These are phyloP conservation scores for Cicer yamashitae DNA, from an alignment of 306 rosid genomes.

Conservation along the genomic window DNA sequence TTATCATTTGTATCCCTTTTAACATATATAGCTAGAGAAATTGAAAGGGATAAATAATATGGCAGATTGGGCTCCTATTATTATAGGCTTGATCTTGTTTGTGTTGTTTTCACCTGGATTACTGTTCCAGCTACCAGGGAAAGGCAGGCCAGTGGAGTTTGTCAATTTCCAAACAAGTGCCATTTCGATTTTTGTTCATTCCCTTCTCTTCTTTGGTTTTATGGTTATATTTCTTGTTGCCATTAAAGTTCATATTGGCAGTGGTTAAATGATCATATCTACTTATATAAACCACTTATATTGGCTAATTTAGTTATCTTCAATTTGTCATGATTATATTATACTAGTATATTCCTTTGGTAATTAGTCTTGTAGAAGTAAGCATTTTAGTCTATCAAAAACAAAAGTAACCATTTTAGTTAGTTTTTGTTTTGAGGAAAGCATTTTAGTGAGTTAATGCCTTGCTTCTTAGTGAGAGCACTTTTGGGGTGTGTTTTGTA, in stretches of 20 bases:
- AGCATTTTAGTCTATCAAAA: too few relatives aligned
- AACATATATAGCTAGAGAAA: neutral
- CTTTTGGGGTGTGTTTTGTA: too few relatives aligned
- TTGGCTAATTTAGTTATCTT: neutral
- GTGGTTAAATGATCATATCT: conserved; percentile 42
- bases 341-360: too few relatives aligned
- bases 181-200: conserved; percentile 70
- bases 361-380: too few relatives aligned
- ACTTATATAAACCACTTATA: neutral
- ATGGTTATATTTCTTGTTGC: conserved; percentile 78
- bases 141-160: conserved; percentile 61
- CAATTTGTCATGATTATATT: neutral
- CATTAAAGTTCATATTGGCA: conserved; percentile 66
- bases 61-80: conserved; percentile 87
- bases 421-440: too few relatives aligned
- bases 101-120: conserved; percentile 75
- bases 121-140: conserved; percentile 81
- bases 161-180: conserved; percentile 74
- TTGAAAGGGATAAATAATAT: conserved; percentile 19
- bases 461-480: too few relatives aligned
- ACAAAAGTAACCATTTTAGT: too few relatives aligned
- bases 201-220: conserved; percentile 75
- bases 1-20: neutral
- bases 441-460: too few relatives aligned
- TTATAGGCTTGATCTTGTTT: conserved; percentile 67